Base-by-base conservation (phyloP, 352 stramenopile species). In the Phytophthora hibernalis region DNA sequence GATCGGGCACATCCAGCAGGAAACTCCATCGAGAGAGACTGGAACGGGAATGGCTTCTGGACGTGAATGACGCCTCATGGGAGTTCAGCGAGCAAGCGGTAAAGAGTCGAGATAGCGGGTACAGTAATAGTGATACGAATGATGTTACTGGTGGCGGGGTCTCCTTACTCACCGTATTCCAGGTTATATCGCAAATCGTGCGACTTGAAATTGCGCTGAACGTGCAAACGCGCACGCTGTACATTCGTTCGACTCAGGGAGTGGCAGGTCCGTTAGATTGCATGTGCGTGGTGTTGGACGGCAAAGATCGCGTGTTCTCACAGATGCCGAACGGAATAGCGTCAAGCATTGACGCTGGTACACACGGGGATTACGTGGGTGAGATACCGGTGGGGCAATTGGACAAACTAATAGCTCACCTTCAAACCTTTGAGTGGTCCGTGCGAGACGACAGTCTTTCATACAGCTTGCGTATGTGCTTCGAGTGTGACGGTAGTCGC, bases 11-110 rank as follows among this genome's bases (percentile, higher is more conserved):
- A 70, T 4, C 35, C 45, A 6, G 49, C 50, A 21, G 72, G 30
- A 18, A 79, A 76, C 30, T 54, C 47, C 10, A 56, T 84, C 9
- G 79, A 88, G 45, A 61, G 56, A 8, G 58, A 48, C 24, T 89
- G 80, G 80, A 85, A 80, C 15, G 67, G 57, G 15, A 82, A 31
- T 89, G 80, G 80, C 12, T 82, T 13, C 51, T 89, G 9, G 76
- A 89, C 28, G 68, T 77, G 15, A 68, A 87, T 21, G 69, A 87
- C 12, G 72, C 72, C 5, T 35, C 58, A 22, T 89, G 76, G 77
- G 77, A 80, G 38, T 52, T 53, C n/a, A 42, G 38, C 21, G 54
- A 68, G 8, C 3, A 51, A 11, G 35, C 57, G 3, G 43, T 56
- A 4, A 43, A 4, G 56, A 21, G 48, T 43, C 3, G 47, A 52